These are phyloP conservation scores for Silybum marianum DNA, from an alignment of 129 eudicot species.

Conservation along the genomic window DNA sequence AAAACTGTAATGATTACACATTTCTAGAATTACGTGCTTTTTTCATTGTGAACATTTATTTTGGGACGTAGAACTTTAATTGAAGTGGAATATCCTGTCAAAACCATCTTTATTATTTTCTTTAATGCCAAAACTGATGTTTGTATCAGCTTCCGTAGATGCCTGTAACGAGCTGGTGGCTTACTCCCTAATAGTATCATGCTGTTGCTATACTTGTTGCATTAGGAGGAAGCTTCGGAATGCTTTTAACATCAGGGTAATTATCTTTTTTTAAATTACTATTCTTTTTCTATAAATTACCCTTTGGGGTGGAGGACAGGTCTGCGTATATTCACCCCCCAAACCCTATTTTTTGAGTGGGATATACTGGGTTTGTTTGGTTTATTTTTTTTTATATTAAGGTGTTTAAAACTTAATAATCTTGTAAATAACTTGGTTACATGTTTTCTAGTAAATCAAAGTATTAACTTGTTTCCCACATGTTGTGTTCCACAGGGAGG, in stretches of 20 bases:
- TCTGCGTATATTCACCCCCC: not conserved
- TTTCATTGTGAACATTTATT: not conserved
- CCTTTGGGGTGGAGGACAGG: not conserved
- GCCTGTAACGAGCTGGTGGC: constrained; percentile 78
- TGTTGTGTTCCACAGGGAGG: constrained; percentile 55
- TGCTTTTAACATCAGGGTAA: constrained; percentile 70
- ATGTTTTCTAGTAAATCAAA: not conserved
- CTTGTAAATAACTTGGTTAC: not conserved
- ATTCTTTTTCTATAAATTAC: not conserved
- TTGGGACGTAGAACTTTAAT: not conserved
- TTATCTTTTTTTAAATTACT: not conserved
- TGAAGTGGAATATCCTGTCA: not conserved
- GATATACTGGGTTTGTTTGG: not conserved
- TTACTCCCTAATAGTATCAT: constrained; percentile 76
- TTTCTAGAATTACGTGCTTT: not conserved
- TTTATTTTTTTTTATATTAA: too few species aligned
- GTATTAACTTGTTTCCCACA: not conserved
- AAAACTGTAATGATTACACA: not conserved
- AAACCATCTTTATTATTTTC: not conserved
- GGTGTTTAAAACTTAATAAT: too few species aligned
- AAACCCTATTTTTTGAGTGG: not conserved
- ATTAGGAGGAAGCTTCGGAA: constrained; percentile 75
- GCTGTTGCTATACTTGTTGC: constrained; percentile 96
- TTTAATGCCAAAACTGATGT: constrained; percentile 24
- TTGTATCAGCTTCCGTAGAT: constrained; percentile 72